phyloP scores from a whole-genome alignment of 306 rosid genomes.

The Cicer judaicum region DNA sequence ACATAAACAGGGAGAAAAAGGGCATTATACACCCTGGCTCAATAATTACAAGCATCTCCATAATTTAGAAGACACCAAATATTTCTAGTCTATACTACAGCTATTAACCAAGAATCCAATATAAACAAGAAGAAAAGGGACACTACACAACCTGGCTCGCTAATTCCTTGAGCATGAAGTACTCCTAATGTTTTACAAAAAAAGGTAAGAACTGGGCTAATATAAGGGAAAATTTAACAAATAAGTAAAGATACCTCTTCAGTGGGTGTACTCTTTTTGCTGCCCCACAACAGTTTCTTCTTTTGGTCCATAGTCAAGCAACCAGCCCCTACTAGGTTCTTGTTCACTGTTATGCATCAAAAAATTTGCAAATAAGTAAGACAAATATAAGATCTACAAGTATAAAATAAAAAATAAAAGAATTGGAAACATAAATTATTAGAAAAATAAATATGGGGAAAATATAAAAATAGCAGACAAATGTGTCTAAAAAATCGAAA shows the following conservation, averaged over 20 bases:
- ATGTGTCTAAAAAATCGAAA: background rate
- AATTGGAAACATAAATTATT: slow-evolving; percentile 1
- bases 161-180: background rate
- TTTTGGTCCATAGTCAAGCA: slow-evolving; percentile 91
- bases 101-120: background rate
- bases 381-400: slow-evolving; percentile 3
- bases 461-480: slow-evolving; percentile 5
- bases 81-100: background rate
- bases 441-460: background rate
- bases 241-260: slow-evolving; percentile 70
- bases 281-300: slow-evolving; percentile 98
- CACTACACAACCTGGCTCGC: background rate
- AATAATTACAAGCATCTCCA: no score
- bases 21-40: background rate
- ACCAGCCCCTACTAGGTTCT: slow-evolving; percentile 73
- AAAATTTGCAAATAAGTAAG: slow-evolving; percentile 41
- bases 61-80: no score
- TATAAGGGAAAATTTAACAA: slow-evolving; percentile 22
- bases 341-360: slow-evolving; percentile 69
- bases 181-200: background rate
- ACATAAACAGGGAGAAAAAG: background rate
- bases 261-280: slow-evolving; percentile 67
- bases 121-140: background rate
- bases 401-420: slow-evolving; percentile 3
- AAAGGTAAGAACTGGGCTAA: background rate